Evolutionary conservation across 768 basidiomycete genomes (phyloP), one percentile per base, ranked within the genome.

Genomic region (Cystobasidiopsis lactophilus): DNA sequence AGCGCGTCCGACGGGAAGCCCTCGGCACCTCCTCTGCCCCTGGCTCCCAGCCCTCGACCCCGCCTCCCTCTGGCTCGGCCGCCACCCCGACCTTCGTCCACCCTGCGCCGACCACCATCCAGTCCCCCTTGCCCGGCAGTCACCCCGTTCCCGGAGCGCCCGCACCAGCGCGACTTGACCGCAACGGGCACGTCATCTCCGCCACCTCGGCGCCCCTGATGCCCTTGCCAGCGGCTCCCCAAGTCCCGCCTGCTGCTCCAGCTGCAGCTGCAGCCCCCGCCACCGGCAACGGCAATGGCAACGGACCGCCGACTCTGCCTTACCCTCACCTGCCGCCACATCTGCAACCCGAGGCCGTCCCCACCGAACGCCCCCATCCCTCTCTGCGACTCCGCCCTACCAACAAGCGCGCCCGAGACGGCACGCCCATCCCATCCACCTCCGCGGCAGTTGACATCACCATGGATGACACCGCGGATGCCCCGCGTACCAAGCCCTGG

Each of bases 401-500:
- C 27, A 27, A 23, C 45, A 47, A 47, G 30, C 45, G 45, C 4
- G 23, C 23, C 30, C 14, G 45, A 11, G 16, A 47, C 26, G 30
- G 29, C 45, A 47, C 5, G 23, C 45, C 45, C 23, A 18, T 30
- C 14, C 40, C 24, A n/a, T 30, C 39, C 14, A 30, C 24, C 33
- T 33, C 33, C n/a, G 24, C 39, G 7, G 29, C 14, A 14, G 3
- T 19, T 5, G 10, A 14, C 19, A 23, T 14, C 38, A 24, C 35
- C 30, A 13, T 41, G 37, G 39, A 30, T 29, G 13, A 43, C 19
- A 19, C 9, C 26, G 16, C 33, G 9, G 16, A 35, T 7, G 16
- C 35, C 35, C 52, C 56, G 1, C 60, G 75, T 55, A 89, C 85
- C 16, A 77, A 88, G 40, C 93, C 91, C 0, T 98, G 93, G 93